A percentile compares a stretch with the other conserved stretches of the same genome.
These are phyloP conservation scores for Aquilaria sinensis DNA, from an alignment of 345 rosid genomes.

Conservation along the genomic window DNA sequence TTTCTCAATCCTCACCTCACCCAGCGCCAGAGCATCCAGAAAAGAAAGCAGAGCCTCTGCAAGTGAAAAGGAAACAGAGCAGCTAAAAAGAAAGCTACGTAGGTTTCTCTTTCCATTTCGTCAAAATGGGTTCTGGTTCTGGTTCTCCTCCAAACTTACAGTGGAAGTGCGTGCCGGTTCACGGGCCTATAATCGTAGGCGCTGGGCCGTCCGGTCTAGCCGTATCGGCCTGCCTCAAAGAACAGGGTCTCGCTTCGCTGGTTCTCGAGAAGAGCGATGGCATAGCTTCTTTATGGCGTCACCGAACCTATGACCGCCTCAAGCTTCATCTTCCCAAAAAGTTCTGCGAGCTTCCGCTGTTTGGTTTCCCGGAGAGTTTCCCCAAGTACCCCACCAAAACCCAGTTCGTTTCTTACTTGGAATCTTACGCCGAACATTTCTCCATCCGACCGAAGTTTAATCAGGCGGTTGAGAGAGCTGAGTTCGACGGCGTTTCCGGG, in stretches of 20 bases:
- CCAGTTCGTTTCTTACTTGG: slow-evolving; percentile 69
- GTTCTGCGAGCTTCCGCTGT: slow-evolving; percentile 72
- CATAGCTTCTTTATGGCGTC: slow-evolving; percentile 83
- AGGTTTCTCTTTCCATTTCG: slow-evolving; percentile 4
- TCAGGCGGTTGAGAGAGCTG: slow-evolving; percentile 49
- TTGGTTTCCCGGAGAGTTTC: slow-evolving; percentile 55
- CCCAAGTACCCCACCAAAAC: slow-evolving; percentile 73
- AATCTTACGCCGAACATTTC: slow-evolving; percentile 66
- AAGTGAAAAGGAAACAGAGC: slow-evolving; percentile 17
- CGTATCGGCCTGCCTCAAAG: slow-evolving; percentile 60
- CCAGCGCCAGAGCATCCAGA: background rate
- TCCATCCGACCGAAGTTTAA: slow-evolving; percentile 53
- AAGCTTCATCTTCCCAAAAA: slow-evolving; percentile 86
- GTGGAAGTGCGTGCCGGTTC: slow-evolving; percentile 22
- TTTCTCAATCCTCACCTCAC: slow-evolving; percentile 8
- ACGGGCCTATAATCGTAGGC: slow-evolving; percentile 79
- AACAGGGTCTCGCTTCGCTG: slow-evolving; percentile 55
- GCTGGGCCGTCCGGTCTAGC: slow-evolving; percentile 96
- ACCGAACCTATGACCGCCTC: slow-evolving; percentile 77
- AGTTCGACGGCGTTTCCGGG: slow-evolving; percentile 39
- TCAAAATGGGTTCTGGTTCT: slow-evolving; percentile 36
- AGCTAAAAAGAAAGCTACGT: slow-evolving; percentile 6
- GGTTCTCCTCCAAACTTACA: slow-evolving; percentile 12
- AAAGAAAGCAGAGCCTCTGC: slow-evolving; percentile 19
- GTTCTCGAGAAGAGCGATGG: slow-evolving; percentile 71